These are phyloP conservation scores for Saitoella complicata DNA, from an alignment of 805 yeast genomes.

Conservation along the genomic window DNA sequence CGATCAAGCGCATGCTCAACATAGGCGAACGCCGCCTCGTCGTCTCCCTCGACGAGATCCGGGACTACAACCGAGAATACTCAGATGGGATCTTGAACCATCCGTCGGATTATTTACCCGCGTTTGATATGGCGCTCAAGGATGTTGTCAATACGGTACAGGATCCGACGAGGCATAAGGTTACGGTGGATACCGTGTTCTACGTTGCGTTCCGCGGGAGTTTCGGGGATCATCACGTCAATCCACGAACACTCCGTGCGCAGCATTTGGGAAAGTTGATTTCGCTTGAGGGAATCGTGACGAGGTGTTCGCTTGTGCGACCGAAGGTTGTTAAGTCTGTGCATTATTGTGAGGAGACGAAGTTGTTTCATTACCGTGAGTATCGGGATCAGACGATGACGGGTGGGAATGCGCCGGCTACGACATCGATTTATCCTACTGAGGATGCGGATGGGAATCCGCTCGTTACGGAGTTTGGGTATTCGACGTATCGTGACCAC, in stretches of 20 bases:
- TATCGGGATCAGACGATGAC: constrained; percentile 78
- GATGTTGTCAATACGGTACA: constrained; percentile 63
- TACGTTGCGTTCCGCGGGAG: constrained; percentile 77
- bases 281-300: constrained; percentile 87
- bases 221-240: constrained; percentile 72
- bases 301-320: constrained; percentile 80
- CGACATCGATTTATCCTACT: constrained; percentile 65
- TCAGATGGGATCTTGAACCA: constrained; percentile 61
- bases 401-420: constrained; percentile 4
- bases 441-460: constrained; percentile 87
- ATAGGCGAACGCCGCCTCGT: constrained; percentile 49
- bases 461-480: constrained; percentile 80
- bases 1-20: constrained; percentile 55
- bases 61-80: constrained; percentile 63
- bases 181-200: constrained; percentile 46
- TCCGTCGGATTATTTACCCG: constrained; percentile 79
- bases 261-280: constrained; percentile 62
- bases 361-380: constrained; percentile 75
- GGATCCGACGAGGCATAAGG: constrained; percentile 38
- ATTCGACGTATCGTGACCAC: constrained; percentile 81
- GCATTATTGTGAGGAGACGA: constrained; percentile 75
- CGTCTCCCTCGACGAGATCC: constrained; percentile 70
- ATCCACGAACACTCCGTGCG: constrained; percentile 77
- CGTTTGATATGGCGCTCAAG: constrained; percentile 71
- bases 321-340: constrained; percentile 86